Evolutionary conservation across 352 stramenopile species (phyloP).

Genomic region (Thraustochytrium sp.): DNA sequence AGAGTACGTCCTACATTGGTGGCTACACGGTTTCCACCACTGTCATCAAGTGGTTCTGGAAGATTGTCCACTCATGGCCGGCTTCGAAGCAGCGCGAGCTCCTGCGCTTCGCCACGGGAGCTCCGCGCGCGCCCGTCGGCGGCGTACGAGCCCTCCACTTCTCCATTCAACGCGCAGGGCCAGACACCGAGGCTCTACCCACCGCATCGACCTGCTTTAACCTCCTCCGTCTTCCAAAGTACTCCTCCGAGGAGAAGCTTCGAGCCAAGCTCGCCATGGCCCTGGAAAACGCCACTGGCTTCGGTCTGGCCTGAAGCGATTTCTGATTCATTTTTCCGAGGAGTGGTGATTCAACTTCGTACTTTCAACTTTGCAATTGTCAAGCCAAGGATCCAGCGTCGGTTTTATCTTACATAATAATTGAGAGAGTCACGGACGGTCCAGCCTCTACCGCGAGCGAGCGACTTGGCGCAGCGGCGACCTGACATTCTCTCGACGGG

Average conservation of each 20-base stretch:
- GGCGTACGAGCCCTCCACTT: constrained; percentile 60
- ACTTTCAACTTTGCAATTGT: too few species aligned
- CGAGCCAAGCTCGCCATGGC: constrained; percentile 55
- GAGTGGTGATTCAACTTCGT: too few species aligned
- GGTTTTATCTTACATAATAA: too few species aligned
- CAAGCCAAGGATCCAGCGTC: too few species aligned
- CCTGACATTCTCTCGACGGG: too few species aligned
- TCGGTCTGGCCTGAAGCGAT: constrained; percentile 67
- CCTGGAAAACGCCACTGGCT: constrained; percentile 70
- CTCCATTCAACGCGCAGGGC: constrained; percentile 64
- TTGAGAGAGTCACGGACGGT: too few species aligned
- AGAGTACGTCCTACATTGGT: background rate
- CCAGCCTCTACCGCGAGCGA: too few species aligned
- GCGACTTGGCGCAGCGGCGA: too few species aligned
- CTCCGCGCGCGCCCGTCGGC: constrained; percentile 63
- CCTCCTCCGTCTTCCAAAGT: constrained; percentile 66
- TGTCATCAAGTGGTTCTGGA: background rate
- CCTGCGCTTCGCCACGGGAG: constrained; percentile 69
- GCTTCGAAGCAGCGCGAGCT: constrained; percentile 64
- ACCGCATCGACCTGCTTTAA: constrained; percentile 78
- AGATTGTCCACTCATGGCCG: background rate
- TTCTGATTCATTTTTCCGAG: too few species aligned
- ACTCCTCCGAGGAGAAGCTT: constrained; percentile 63
- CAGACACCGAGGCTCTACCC: constrained; percentile 64
- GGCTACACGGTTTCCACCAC: background rate